phyloP scores from a whole-genome alignment of 2,329 filamentous ascomycete genomes.

The Sphaerulina populicola region DNA sequence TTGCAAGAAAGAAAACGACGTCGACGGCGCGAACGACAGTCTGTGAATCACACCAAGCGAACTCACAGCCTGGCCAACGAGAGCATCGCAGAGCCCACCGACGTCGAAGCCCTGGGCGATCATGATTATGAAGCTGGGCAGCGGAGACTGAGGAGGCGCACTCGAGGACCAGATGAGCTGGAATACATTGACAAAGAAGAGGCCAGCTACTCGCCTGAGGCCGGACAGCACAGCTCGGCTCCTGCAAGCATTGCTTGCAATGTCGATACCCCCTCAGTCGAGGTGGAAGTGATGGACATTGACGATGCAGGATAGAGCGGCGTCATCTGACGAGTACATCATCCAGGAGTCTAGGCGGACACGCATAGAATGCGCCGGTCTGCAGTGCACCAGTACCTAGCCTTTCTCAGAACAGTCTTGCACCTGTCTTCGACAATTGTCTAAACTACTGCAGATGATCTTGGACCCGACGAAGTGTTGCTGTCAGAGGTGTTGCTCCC shows the following conservation, averaged over 20 bases:
- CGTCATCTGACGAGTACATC: no score
- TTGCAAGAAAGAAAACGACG: conserved; percentile 23
- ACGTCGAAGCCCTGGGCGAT: conserved; percentile 36
- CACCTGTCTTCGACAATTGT: no score
- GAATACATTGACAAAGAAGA: conserved; percentile 10
- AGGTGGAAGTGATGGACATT: neutral
- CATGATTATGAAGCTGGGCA: conserved; percentile 34
- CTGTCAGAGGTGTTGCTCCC: no score
- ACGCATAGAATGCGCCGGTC: no score
- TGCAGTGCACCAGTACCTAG: no score
- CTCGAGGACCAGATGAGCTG: conserved; percentile 33
- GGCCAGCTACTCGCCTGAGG: conserved; percentile 12
- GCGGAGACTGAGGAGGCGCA: conserved; percentile 38
- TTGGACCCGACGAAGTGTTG: no score
- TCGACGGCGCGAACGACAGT: conserved; percentile 37
- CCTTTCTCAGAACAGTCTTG: no score
- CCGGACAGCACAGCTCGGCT: conserved; percentile 5
- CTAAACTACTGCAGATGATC: no score
- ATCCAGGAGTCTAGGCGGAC: no score
- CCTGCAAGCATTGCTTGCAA: conserved; percentile 6
- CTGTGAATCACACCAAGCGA: conserved; percentile 35
- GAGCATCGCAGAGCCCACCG: conserved; percentile 38
- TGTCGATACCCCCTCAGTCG: neutral
- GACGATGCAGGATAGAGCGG: neutral
- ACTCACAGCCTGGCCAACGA: conserved; percentile 41